Evolutionary conservation across 805 yeast species (phyloP).

Genomic region (Blastobotrys chiropterorum): DNA sequence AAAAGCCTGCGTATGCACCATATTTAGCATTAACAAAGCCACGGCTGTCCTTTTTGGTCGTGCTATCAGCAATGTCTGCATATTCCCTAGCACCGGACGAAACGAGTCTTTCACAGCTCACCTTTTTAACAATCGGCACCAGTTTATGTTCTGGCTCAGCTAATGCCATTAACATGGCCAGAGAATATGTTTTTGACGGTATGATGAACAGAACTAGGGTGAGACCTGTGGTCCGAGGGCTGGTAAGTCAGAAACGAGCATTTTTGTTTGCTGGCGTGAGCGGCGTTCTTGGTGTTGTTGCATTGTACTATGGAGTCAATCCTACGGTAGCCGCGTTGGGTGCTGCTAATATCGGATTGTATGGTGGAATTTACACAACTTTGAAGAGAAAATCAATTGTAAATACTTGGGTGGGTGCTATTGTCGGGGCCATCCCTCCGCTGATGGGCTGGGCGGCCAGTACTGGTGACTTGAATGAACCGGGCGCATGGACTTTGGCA

Average conservation of each 20-base stretch:
- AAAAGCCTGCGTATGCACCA: constrained; percentile 16
- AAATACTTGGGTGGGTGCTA: constrained; percentile 97
- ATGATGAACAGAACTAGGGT: constrained; percentile 82
- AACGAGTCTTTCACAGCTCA: constrained; percentile 62
- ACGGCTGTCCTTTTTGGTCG: constrained; percentile 76
- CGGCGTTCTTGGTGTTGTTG: constrained; percentile 64
- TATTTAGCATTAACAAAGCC: constrained; percentile 88
- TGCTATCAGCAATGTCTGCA: constrained; percentile 86
- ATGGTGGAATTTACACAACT: constrained; percentile 88
- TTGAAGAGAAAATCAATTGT: constrained; percentile 76
- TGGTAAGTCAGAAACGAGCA: constrained; percentile 70
- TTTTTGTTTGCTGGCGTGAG: constrained; percentile 68
- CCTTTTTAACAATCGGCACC: constrained; percentile 77
- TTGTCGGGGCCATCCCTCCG: constrained; percentile 99
- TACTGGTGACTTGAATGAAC: constrained; percentile 56
- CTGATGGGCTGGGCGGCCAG: constrained; percentile 99
- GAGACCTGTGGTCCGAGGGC: constrained; percentile 86
- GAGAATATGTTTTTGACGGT: constrained; percentile 86
- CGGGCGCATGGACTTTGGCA: constrained; percentile 95
- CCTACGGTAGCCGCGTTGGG: constrained; percentile 82
- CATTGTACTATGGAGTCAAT: constrained; percentile 76
- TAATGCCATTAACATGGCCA: constrained; percentile 93
- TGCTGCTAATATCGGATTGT: constrained; percentile 66
- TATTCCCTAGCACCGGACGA: constrained; percentile 87
- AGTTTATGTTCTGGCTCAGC: constrained; percentile 88